Conservation (phyloP, 2,329 filamentous ascomycete species). For the Penicillium sp. region DNA sequence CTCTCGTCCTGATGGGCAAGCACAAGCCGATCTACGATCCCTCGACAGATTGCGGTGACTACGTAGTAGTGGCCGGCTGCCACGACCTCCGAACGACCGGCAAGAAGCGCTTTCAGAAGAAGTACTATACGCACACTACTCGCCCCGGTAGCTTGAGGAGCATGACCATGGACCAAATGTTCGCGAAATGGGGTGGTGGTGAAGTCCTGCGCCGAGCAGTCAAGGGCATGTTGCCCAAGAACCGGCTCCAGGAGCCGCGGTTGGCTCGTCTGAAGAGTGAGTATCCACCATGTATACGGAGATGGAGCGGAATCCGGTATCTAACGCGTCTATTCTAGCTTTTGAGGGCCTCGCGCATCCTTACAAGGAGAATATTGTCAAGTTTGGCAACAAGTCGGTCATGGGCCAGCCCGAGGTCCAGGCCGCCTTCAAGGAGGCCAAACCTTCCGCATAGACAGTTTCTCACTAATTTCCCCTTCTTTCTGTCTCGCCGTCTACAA, state of each 20-base stretch:
- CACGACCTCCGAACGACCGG: conserved; percentile 84
- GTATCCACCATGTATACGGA: conserved; percentile 26
- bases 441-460: conserved; percentile 24
- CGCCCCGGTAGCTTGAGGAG: conserved; percentile 81
- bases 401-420: conserved; percentile 40
- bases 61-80: conserved; percentile 92
- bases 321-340: conserved; percentile 49
- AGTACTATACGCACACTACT: conserved; percentile 93
- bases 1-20: conserved; percentile 91
- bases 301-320: not conserved
- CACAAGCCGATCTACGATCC: conserved; percentile 98
- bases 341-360: conserved; percentile 94
- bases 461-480: conserved; percentile 5
- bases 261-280: conserved; percentile 79
- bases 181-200: conserved; percentile 88
- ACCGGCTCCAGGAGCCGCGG: conserved; percentile 82
- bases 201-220: conserved; percentile 92
- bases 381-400: conserved; percentile 61
- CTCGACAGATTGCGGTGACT: conserved; percentile 98
- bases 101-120: conserved; percentile 90
- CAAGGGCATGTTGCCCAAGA: conserved; percentile 97
- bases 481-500: conserved; percentile 5
- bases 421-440: conserved; percentile 39
- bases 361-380: conserved; percentile 83
- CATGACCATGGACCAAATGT: conserved; percentile 93